Evolutionary conservation across 768 basidiomycete genomes (phyloP), one percentile per base, ranked within the genome.

Genomic region (Termitomyces sp.): DNA sequence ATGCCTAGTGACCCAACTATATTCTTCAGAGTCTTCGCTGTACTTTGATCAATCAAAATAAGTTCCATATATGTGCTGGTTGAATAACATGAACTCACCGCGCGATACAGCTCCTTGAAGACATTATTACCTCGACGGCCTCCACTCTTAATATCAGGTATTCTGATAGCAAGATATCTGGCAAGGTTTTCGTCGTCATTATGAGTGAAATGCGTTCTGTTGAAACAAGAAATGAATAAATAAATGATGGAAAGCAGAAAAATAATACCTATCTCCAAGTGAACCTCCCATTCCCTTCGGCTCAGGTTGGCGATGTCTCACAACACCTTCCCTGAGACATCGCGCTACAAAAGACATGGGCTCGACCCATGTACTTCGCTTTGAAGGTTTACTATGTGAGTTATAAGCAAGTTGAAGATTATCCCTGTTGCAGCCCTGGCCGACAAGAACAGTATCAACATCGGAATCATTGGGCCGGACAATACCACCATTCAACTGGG

Each of bases 1-100:
- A 66, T 84, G 83, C 8, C 75, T 69, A 0, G 28, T 57, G 5
- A 66, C 75, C 82, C 82, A 84, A 0, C 40, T 51, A 55, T 69
- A 75, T 23, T 66, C 63, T 1, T 66, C 52, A 9, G 70, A 70
- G 18, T 66, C 60, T 20, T 58, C 54, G 1, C 61, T 49, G 8
- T 60, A 63, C 70, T 71, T 59, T n/a, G 41, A 55, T 16, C 13
- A n/a, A 43, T 20, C 9, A 4, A 43, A 10, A 43, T 9, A n/a
- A 41, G 41, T n/a, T 7, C 16, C 7, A 41, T 43, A 9, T 40
- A 14, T 18, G 40, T 48, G n/a, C 38, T 43, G 12, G 28, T 26
- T 36, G 44, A 20, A 20, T 35, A 4, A 16, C 28, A 36, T 36
- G 18, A 30, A 66, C 72, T 35, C 63, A 77, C 77, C 59, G 70